These are phyloP conservation scores for Phlyctochytrium arcticum DNA, from an alignment of 192 early-diverging fungal genomes.

Conservation along the genomic window DNA sequence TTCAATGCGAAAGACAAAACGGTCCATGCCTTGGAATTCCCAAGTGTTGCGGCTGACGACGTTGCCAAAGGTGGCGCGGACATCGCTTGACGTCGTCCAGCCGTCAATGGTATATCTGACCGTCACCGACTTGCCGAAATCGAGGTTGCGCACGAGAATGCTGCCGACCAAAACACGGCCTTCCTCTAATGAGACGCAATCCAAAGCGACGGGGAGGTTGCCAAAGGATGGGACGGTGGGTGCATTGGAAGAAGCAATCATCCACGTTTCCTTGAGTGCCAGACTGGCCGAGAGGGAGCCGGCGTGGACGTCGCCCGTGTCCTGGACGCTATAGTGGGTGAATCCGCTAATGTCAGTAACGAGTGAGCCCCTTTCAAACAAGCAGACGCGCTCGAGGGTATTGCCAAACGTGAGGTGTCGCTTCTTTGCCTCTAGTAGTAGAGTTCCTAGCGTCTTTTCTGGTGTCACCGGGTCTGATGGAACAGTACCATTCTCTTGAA, in stretches of 20 bases:
- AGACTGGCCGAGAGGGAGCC: constrained; percentile 12
- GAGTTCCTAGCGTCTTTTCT: too few species aligned
- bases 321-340: constrained; percentile 18
- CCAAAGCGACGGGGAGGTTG: constrained; percentile 51
- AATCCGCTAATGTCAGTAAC: constrained; percentile 7
- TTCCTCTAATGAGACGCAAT: constrained; percentile 47
- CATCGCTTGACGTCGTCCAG: constrained; percentile 73
- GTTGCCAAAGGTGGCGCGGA: constrained; percentile 58
- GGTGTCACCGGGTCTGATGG: neutral
- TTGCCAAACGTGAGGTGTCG: constrained; percentile 18
- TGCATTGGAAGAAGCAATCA: neutral
- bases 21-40: constrained; percentile 54
- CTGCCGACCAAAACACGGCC: constrained; percentile 58
- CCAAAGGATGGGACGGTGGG: constrained; percentile 44
- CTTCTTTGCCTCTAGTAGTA: neutral
- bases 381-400: constrained; percentile 17
- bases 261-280: constrained; percentile 16
- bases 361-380: constrained; percentile 13
- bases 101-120: constrained; percentile 78
- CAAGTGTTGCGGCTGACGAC: constrained; percentile 36
- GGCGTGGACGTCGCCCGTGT: constrained; percentile 23
- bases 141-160: constrained; percentile 79
- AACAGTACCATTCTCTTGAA: neutral
- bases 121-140: constrained; percentile 76
- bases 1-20: constrained; percentile 67